Conservation (phyloP, 345 rosid species). For the Tarenaya hassleriana region DNA sequence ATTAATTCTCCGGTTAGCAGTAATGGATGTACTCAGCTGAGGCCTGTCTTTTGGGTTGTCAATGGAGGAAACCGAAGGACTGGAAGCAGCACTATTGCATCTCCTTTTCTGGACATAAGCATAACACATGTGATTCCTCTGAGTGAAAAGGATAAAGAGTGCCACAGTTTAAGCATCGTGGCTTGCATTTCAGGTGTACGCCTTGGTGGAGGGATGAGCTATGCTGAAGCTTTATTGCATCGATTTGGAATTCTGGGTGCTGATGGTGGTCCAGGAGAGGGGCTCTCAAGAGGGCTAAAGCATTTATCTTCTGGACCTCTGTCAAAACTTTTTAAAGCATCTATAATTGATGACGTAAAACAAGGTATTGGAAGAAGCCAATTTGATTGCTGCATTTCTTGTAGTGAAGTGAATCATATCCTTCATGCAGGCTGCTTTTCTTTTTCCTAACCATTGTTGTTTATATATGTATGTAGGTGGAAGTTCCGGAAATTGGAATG, state of each 20-base stretch:
- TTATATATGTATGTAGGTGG: constrained; percentile 35
- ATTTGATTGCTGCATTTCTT: constrained; percentile 6
- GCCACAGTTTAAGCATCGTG: constrained; percentile 72
- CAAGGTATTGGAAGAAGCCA: constrained; percentile 9
- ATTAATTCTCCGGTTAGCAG: constrained; percentile 36
- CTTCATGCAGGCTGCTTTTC: constrained; percentile 1
- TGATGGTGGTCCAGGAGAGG: constrained; percentile 95
- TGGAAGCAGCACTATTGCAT: constrained; percentile 28
- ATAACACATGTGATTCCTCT: constrained; percentile 81
- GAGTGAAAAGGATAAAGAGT: constrained; percentile 69
- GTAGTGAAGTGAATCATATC: neutral
- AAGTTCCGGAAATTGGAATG: constrained; percentile 40
- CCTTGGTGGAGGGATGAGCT: constrained; percentile 96
- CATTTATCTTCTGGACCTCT: constrained; percentile 77
- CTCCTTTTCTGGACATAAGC: constrained; percentile 75
- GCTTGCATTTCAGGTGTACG: constrained; percentile 85
- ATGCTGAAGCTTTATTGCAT: constrained; percentile 80
- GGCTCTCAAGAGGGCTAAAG: constrained; percentile 71
- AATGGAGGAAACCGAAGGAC: constrained; percentile 40
- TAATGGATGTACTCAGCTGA: constrained; percentile 45
- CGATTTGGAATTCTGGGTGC: constrained; percentile 85
- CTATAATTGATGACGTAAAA: constrained; percentile 42
- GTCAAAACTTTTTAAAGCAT: constrained; percentile 71
- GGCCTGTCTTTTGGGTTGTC: constrained; percentile 88
- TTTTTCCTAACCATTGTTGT: constrained; percentile 12